These are phyloP conservation scores for Tuber borchii DNA, from an alignment of 495 filamentous ascomycete species.

Conservation along the genomic window DNA sequence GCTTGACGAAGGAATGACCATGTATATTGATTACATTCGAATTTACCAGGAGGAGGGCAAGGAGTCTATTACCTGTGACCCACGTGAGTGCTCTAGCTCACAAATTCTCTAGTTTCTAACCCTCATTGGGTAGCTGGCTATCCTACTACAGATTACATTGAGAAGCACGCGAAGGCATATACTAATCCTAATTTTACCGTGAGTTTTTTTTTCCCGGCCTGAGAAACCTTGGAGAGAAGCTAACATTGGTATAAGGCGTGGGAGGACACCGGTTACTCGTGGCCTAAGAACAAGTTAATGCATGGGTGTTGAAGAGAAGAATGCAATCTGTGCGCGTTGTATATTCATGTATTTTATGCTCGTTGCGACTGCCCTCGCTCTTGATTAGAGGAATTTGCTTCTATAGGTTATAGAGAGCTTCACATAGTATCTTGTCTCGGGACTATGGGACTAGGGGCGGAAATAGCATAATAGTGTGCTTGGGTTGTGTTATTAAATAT, in stretches of 20 bases:
- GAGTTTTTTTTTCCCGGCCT: neutral
- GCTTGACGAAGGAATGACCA: slow-evolving; percentile 49
- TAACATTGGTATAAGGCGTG: slow-evolving; percentile 41
- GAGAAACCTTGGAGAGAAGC: neutral
- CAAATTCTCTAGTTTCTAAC: neutral
- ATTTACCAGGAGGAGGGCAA: slow-evolving; percentile 63
- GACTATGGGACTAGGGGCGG: neutral
- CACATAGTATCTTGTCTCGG: neutral
- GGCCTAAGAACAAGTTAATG: slow-evolving; percentile 51
- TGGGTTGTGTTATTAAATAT: neutral
- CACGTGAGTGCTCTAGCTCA: slow-evolving; percentile 39
- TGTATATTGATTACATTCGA: slow-evolving; percentile 69
- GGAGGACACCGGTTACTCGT: slow-evolving; percentile 48
- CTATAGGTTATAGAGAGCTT: neutral
- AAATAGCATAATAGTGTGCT: neutral
- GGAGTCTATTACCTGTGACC: slow-evolving; percentile 63
- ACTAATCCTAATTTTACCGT: slow-evolving; percentile 59
- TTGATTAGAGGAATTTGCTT: neutral
- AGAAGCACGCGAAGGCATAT: slow-evolving; percentile 57
- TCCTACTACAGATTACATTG: slow-evolving; percentile 64
- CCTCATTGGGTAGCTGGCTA: slow-evolving; percentile 46
- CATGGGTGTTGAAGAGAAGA: slow-evolving; percentile 43
- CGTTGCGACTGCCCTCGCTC: neutral
- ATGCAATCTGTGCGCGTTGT: neutral
- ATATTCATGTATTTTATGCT: neutral